Percentiles rank a stretch among this genome's conserved stretches.
phyloP scores from a whole-genome alignment of 176 grass and related monocot species.

The Ampelocalamus luodianensis region DNA sequence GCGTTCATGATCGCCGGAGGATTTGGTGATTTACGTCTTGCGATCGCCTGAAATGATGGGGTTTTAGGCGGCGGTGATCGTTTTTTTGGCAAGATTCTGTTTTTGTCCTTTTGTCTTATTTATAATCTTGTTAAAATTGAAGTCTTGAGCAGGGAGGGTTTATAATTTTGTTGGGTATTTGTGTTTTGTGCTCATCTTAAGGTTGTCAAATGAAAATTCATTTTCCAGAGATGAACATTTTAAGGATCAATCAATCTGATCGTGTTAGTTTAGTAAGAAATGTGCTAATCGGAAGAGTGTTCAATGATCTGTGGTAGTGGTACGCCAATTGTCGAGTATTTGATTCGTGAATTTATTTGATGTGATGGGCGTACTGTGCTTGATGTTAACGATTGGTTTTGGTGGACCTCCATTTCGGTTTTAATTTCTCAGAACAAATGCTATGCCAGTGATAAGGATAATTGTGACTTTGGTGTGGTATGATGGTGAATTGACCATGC shows the following conservation, averaged over 20 bases:
- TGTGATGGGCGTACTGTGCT: constrained; percentile 31
- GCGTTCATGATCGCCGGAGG: constrained; percentile 36
- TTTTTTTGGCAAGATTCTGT: constrained; percentile 23
- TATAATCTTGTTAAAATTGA: background rate
- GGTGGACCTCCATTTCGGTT: constrained; percentile 13
- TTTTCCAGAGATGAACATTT: background rate
- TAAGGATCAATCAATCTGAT: background rate
- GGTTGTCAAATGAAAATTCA: background rate
- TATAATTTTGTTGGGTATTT: background rate
- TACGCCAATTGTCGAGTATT: constrained; percentile 15
- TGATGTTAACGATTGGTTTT: constrained; percentile 38
- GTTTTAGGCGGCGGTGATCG: constrained; percentile 40
- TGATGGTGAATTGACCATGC: constrained; percentile 28
- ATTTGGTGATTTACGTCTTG: constrained; percentile 32
- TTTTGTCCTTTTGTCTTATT: background rate
- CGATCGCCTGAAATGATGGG: constrained; percentile 27
- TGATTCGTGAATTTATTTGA: constrained; percentile 30
- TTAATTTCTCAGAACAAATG: background rate
- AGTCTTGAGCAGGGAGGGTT: background rate
- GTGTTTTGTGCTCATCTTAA: constrained; percentile 8
- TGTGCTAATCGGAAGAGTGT: background rate
- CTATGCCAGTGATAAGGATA: background rate
- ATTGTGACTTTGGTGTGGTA: constrained; percentile 28
- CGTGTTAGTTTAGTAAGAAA: background rate
- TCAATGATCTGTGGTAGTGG: constrained; percentile 28